A percentile compares a stretch with the other conserved stretches of the same genome.
Evolutionary conservation across 768 basidiomycete species (phyloP).

Genomic region (Russula dissimulans): DNA sequence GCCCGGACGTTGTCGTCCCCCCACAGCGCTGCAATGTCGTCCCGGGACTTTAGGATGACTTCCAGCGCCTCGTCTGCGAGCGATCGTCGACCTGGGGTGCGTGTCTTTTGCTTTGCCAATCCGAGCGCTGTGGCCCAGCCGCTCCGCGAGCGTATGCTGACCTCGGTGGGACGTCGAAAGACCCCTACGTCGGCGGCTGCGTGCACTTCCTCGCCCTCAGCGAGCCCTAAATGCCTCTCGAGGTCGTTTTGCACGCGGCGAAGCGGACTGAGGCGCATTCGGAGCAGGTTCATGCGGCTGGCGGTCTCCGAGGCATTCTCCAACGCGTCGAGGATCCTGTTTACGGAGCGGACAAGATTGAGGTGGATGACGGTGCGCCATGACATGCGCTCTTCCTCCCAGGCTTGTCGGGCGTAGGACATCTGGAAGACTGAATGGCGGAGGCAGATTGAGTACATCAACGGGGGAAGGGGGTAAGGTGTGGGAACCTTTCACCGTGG

Average conservation of each 20-base stretch:
- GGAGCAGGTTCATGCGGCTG: constrained; percentile 12
- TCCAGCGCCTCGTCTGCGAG: constrained; percentile 47
- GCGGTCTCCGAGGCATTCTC: constrained; percentile 20
- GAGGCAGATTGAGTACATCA: background rate
- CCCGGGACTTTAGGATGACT: constrained; percentile 48
- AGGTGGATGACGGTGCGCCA: constrained; percentile 76
- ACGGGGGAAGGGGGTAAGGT: background rate
- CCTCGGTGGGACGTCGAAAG: constrained; percentile 20
- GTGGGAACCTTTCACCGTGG: constrained; percentile 6
- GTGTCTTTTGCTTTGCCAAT: constrained; percentile 14
- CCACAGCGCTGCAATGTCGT: constrained; percentile 64
- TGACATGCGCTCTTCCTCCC: constrained; percentile 61
- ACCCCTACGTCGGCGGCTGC: background rate
- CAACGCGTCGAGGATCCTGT: constrained; percentile 33
- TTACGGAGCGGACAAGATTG: constrained; percentile 37
- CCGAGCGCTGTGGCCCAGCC: constrained; percentile 26
- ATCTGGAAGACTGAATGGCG: constrained; percentile 6
- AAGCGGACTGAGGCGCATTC: constrained; percentile 18
- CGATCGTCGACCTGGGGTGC: constrained; percentile 1
- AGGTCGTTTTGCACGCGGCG: constrained; percentile 28
- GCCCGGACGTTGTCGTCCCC: constrained; percentile 54
- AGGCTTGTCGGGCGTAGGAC: constrained; percentile 23
- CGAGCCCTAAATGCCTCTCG: constrained; percentile 5
- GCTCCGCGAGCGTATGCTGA: constrained; percentile 25
- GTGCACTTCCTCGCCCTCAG: constrained; percentile 6